These are phyloP conservation scores for Saccharomycopsis sp. DNA, from an alignment of 805 yeast species.

Conservation along the genomic window DNA sequence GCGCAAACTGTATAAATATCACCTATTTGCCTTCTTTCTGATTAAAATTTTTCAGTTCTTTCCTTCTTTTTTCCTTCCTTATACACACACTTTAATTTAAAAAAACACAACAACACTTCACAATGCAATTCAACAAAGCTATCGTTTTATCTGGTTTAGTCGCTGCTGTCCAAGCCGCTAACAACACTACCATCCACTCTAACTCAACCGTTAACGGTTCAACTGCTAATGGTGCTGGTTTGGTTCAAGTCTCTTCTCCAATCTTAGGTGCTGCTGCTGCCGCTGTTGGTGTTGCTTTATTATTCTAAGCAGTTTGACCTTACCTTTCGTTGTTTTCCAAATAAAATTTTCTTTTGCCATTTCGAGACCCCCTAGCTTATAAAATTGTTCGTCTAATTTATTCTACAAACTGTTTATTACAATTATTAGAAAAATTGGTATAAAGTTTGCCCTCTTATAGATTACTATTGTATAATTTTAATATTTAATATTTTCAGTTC, in stretches of 20 bases:
- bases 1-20: no score
- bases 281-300: constrained; percentile 20
- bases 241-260: constrained; percentile 16
- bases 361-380: no score
- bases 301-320: constrained; percentile 16
- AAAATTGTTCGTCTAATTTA: no score
- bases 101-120: constrained; percentile 17
- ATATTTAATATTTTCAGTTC: no score
- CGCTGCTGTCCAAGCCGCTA: constrained; percentile 9
- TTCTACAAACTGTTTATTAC: no score
- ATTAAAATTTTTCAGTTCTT: constrained; percentile 27
- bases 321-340: no score
- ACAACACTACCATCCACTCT: constrained; percentile 12
- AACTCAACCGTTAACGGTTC: constrained; percentile 12
- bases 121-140: constrained; percentile 16
- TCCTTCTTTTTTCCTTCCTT: constrained; percentile 3
- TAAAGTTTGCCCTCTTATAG: no score
- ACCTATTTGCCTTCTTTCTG: no score
- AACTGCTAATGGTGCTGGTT: constrained; percentile 17
- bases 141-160: constrained; percentile 8
- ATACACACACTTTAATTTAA: constrained; percentile 1
- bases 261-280: constrained; percentile 22
- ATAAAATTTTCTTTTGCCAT: no score
- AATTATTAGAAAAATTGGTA: no score
- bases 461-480: no score